phyloP scores from a whole-genome alignment of 441 rosid species.

The Geranium incanum region DNA sequence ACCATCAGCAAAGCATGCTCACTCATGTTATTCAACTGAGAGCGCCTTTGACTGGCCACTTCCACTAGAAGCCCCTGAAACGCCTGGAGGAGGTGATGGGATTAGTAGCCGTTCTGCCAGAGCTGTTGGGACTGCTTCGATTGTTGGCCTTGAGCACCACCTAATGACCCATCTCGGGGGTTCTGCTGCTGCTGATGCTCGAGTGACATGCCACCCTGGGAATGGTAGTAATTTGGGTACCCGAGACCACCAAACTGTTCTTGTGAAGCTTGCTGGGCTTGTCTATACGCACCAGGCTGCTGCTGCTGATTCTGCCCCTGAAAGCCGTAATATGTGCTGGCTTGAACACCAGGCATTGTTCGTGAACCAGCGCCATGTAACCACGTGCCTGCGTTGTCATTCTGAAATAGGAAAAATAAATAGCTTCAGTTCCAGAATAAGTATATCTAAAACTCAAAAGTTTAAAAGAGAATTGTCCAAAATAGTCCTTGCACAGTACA shows the following conservation, averaged over 20 bases:
- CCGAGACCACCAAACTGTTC: conserved; percentile 66
- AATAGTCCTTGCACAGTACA: no score
- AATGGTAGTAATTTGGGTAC: conserved; percentile 79
- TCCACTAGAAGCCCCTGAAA: background rate
- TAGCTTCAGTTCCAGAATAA: background rate
- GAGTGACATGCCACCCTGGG: background rate
- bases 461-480: no score
- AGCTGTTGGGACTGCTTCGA: background rate
- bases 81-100: background rate
- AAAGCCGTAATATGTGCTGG: conserved; percentile 72
- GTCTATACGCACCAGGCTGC: conserved; percentile 69
- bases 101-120: background rate
- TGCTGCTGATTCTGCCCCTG: conserved; percentile 45
- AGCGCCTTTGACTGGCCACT: background rate
- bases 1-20: background rate
- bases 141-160: background rate
- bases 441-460: no score
- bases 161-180: background rate
- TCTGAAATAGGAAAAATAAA: conserved; percentile 31
- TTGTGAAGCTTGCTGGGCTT: conserved; percentile 72
- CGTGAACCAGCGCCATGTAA: conserved; percentile 51
- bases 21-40: background rate
- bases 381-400: conserved; percentile 85
- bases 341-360: conserved; percentile 71
- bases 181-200: background rate